These are phyloP conservation scores for Leptographium procerum DNA, from an alignment of 2,329 filamentous ascomycete species.

Conservation along the genomic window DNA sequence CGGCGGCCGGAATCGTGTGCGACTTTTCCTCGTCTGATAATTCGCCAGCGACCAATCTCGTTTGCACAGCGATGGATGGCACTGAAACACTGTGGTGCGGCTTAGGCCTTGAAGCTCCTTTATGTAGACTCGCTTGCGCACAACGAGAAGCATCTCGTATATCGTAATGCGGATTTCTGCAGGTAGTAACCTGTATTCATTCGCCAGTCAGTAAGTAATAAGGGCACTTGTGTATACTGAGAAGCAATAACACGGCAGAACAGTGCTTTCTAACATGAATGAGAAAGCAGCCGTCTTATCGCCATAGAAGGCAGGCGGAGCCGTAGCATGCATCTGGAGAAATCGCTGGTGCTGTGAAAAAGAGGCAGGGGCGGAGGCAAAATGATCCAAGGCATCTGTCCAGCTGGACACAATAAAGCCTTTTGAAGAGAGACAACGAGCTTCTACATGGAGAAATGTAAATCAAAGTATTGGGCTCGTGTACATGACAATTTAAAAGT, in stretches of 20 bases:
- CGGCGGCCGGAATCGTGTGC: neutral
- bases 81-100: neutral
- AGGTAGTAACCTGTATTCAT: conserved; percentile 33
- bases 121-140: neutral
- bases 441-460: no score
- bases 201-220: neutral
- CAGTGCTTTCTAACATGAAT: neutral
- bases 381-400: no score
- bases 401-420: no score
- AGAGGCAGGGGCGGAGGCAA: no score
- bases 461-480: no score
- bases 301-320: neutral
- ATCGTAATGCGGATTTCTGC: conserved; percentile 32
- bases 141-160: conserved; percentile 1
- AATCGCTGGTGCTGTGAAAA: no score
- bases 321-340: neutral
- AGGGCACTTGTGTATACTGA: no score
- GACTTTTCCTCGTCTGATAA: neutral
- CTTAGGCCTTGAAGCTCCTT: neutral
- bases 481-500: no score
- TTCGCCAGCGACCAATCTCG: neutral
- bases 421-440: no score
- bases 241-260: neutral
- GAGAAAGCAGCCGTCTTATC: neutral
- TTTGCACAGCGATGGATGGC: neutral